These are phyloP conservation scores for Tolypocladium guangdongense DNA, from an alignment of 2,329 filamentous ascomycete genomes.

Conservation along the genomic window DNA sequence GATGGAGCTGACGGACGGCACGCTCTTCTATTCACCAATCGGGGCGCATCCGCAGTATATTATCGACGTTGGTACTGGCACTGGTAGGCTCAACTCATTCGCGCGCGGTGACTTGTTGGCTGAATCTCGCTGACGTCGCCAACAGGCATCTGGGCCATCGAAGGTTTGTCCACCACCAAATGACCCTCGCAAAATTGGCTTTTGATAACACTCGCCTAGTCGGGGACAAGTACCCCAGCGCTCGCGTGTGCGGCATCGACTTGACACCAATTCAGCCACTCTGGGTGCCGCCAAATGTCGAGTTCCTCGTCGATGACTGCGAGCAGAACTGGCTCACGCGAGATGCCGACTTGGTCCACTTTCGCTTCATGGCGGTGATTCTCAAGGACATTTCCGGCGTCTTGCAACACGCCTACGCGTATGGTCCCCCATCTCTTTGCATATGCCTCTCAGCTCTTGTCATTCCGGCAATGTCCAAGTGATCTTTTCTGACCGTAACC, in stretches of 20 bases:
- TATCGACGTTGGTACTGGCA: conserved; percentile 28
- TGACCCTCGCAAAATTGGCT: neutral
- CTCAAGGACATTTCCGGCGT: conserved; percentile 8
- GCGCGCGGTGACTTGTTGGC: neutral
- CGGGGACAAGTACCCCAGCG: conserved; percentile 19
- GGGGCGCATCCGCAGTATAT: conserved; percentile 20
- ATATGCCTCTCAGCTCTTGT: too few relatives aligned
- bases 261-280: conserved; percentile 27
- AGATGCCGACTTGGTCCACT: conserved; percentile 18
- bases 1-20: conserved; percentile 20
- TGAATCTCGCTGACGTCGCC: neutral
- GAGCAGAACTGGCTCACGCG: conserved; percentile 19
- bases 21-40: conserved; percentile 30
- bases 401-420: conserved; percentile 7
- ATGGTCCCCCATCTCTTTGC: conserved; percentile 2
- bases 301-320: conserved; percentile 24
- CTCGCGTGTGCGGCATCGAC: conserved; percentile 26
- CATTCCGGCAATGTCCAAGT: too few relatives aligned
- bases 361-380: conserved; percentile 12
- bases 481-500: too few relatives aligned
- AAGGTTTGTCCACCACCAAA: neutral
- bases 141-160: conserved; percentile 6
- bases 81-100: neutral
- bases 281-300: conserved; percentile 29
- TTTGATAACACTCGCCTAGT: neutral